Evolutionary conservation across 1,139 yeast species (phyloP).

Genomic region (Magnusiomyces paraingens): DNA sequence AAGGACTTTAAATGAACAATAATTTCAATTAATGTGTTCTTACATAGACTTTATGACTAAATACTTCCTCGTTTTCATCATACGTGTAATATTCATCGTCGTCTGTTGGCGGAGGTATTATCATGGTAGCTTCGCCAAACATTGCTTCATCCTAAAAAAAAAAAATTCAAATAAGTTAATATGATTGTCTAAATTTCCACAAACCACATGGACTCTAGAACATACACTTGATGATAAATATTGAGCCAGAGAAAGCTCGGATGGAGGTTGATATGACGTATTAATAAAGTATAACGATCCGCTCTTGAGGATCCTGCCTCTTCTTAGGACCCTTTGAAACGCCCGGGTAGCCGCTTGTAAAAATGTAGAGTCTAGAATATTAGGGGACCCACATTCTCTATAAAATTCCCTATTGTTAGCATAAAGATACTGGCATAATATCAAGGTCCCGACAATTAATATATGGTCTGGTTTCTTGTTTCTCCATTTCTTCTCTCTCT

Average conservation of each 20-base stretch:
- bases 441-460: no score
- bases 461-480: no score
- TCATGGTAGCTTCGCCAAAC: slow-evolving; percentile 32
- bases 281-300: slow-evolving; percentile 31
- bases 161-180: not conserved
- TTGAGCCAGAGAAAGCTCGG: slow-evolving; percentile 33
- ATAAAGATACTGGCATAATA: no score
- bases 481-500: no score
- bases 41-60: slow-evolving; percentile 24
- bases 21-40: slow-evolving; percentile 11
- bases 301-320: slow-evolving; percentile 32
- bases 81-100: slow-evolving; percentile 30
- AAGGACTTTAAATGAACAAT: no score
- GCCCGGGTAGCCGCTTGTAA: slow-evolving; percentile 36
- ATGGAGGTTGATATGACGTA: slow-evolving; percentile 31
- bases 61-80: slow-evolving; percentile 33
- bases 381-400: slow-evolving; percentile 26
- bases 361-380: slow-evolving; percentile 32
- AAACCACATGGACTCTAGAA: not conserved
- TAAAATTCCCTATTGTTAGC: not conserved
- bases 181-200: not conserved
- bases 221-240: slow-evolving; percentile 28
- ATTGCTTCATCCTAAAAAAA: slow-evolving; percentile 32
- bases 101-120: slow-evolving; percentile 32
- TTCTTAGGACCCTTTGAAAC: slow-evolving; percentile 33